Evolutionary conservation across 2,329 filamentous ascomycete species (phyloP), one percentile per base, ranked within the genome.

Genomic region (Cladobotryum protrusum): DNA sequence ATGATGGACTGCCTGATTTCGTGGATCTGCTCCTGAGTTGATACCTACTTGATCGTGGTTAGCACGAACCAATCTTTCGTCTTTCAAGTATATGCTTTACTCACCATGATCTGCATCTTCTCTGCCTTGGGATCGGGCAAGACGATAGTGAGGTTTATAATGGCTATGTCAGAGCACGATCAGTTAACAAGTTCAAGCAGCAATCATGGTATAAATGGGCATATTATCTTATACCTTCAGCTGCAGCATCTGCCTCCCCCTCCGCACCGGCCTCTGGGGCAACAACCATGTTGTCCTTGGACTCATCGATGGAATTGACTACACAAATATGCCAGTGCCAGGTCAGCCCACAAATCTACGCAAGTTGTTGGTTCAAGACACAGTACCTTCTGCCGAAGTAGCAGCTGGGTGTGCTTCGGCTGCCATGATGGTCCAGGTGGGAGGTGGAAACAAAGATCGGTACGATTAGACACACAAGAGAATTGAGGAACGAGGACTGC

Each of bases 1-100:
- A 96, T 90, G 66, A 99, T 87, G 55, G 91, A 92, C 72, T 97
- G 93, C 58, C 93, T 88, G 61, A 99, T 85, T 75, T 99, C 93
- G 71, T 97, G 93, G 54, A 97, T 86, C 69, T 96, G 92, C 72
- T 99, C 95, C 76, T 96, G 87, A 57, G 85, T 85, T 39, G 89
- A 92, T 50, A 95, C 87, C 87, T 93, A 61, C 32, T 53, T 49
- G 41, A 20, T 17, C 34, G 17, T 33, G 20, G 37, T 46, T 34
- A 52, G 50, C 41, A 47, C 37, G 33, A 46, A 33, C 24, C 45
- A n/a, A 20, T 29, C 24, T 29, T 29, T 29, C 6, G 24, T 9
- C 6, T 8, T 29, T 29, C 24, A 29, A 29, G 6, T 29, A 29
- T 29, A 12, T 24, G 46, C 45, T 35, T 34, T 12, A 37, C 79